A percentile compares a stretch with the other conserved stretches of the same genome.
These are phyloP conservation scores for Telfairia occidentalis DNA, from an alignment of 331 rosid genomes.

Conservation along the genomic window DNA sequence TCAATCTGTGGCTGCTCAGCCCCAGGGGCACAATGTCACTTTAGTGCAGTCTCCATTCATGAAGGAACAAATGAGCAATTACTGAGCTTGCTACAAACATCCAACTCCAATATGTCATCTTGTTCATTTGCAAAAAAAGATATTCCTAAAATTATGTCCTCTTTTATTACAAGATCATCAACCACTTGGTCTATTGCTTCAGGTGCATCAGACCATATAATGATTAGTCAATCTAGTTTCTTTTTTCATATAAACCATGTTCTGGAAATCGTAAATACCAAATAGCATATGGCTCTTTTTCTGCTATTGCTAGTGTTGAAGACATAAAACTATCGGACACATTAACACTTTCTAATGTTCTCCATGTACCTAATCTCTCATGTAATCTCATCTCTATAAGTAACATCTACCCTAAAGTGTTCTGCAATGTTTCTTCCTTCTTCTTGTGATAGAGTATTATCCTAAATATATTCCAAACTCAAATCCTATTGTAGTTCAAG, in stretches of 20 bases:
- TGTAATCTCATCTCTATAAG: not conserved
- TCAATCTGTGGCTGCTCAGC: not conserved
- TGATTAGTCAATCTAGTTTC: not conserved
- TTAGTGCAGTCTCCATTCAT: not conserved
- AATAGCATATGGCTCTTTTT: not conserved
- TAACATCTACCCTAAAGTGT: not conserved
- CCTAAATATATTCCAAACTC: too few species aligned
- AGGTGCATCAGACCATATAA: not conserved
- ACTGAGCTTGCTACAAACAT: not conserved
- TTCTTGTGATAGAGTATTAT: too few species aligned
- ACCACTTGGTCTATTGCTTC: not conserved
- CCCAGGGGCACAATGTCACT: not conserved
- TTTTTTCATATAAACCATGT: not conserved
- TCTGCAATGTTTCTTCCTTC: not conserved
- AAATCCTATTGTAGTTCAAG: too few species aligned
- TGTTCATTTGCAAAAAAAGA: not conserved
- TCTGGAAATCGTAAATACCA: not conserved
- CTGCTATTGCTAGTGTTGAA: not conserved
- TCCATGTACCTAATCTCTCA: not conserved
- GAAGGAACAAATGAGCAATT: not conserved
- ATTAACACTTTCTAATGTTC: not conserved
- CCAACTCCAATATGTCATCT: not conserved
- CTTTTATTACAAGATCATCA: not conserved
- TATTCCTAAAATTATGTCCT: not conserved
- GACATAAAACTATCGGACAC: not conserved